phyloP scores from a whole-genome alignment of 768 basidiomycete genomes.

The Coprinellus aureogranulatus region DNA sequence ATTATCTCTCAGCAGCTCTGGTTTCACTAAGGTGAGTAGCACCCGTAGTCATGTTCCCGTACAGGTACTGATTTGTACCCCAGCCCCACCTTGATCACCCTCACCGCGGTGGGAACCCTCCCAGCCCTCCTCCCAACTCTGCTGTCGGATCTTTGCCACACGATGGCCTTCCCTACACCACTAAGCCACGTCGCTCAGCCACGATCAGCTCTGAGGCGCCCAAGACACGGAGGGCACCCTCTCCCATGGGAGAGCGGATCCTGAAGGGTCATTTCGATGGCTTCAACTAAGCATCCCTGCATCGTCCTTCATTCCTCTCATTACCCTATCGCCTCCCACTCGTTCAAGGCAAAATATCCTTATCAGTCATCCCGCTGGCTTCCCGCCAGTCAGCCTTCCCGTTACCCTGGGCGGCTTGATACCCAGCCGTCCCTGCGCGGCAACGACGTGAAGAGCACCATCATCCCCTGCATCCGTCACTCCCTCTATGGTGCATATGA shows the following conservation, averaged over 20 bases:
- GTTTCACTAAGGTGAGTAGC: conserved; percentile 53
- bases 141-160: conserved; percentile 41
- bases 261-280: conserved; percentile 90
- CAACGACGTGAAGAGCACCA: neutral
- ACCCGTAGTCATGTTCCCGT: neutral
- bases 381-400: neutral
- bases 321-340: too few relatives aligned
- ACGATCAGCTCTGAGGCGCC: conserved; percentile 46
- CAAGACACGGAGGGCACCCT: conserved; percentile 67
- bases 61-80: neutral
- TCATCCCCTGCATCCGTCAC: neutral
- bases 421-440: neutral
- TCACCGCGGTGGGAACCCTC: conserved; percentile 31
- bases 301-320: conserved; percentile 4
- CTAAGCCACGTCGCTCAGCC: conserved; percentile 55
- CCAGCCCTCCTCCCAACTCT: conserved; percentile 51
- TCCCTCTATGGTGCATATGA: neutral
- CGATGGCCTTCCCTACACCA: conserved; percentile 23
- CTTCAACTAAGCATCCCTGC: conserved; percentile 56
- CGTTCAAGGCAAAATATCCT: neutral
- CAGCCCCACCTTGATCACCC: conserved; percentile 29
- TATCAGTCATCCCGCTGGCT: neutral
- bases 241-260: conserved; percentile 89
- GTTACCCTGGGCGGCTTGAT: neutral
- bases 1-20: conserved; percentile 63